Conservation (phyloP, 2,329 filamentous ascomycete species). For the Beauveria sp. region DNA sequence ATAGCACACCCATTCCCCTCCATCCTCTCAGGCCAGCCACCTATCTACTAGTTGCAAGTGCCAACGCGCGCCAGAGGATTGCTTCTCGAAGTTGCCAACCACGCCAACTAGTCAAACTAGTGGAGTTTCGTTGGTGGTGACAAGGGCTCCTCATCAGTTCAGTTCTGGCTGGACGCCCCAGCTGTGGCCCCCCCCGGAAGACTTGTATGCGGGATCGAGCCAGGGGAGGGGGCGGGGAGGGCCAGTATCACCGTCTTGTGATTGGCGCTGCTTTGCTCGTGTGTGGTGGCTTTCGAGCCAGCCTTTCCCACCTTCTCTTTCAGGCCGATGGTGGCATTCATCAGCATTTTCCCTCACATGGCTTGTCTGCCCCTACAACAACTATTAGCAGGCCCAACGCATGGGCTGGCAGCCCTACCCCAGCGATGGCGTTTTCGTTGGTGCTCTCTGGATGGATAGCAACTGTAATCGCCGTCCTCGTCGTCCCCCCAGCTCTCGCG, state of each 20-base stretch:
- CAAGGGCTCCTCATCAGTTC: not conserved
- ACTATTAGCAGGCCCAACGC: not conserved
- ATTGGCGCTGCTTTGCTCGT: constrained; percentile 23
- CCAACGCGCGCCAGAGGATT: not conserved
- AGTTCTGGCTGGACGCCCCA: not conserved
- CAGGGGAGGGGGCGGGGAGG: constrained; percentile 10
- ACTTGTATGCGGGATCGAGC: constrained; percentile 12
- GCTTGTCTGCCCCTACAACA: too few relatives aligned
- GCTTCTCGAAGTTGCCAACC: constrained; percentile 2
- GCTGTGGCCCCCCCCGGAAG: constrained; percentile 7
- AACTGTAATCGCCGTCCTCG: constrained; percentile 2
- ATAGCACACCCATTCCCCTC: not conserved
- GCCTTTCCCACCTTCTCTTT: constrained; percentile 29
- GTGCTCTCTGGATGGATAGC: not conserved
- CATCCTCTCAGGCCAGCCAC: not conserved
- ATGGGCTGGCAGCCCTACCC: constrained; percentile 9
- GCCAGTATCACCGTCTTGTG: constrained; percentile 21
- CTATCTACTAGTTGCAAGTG: not conserved
- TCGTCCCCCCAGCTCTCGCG: constrained; percentile 12
- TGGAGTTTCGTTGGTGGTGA: not conserved
- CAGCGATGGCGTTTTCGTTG: constrained; percentile 4
- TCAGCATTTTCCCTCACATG: constrained; percentile 18
- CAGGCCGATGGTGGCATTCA: constrained; percentile 25
- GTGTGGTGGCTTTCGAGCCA: constrained; percentile 20
- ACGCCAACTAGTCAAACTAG: not conserved